These are phyloP conservation scores for Hortiboletus rubellus DNA, from an alignment of 1,284 basidiomycete genomes.

Conservation along the genomic window DNA sequence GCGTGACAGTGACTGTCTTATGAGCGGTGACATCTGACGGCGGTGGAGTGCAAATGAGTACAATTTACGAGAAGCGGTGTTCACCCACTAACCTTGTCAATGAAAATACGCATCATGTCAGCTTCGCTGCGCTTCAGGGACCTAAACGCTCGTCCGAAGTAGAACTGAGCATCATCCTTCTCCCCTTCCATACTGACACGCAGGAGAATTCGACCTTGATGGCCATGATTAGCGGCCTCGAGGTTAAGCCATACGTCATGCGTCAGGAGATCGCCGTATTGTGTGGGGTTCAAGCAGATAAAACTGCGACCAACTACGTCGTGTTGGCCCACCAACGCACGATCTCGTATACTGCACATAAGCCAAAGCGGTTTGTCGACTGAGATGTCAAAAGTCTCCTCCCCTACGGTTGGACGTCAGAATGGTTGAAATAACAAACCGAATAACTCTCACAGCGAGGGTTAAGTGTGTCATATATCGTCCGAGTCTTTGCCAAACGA, in stretches of 20 bases:
- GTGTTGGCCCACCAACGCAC: constrained; percentile 86
- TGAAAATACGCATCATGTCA: constrained; percentile 96
- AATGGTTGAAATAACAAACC: background rate
- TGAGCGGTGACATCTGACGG: constrained; percentile 87
- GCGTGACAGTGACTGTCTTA: constrained; percentile 87
- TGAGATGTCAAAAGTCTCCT: constrained; percentile 95
- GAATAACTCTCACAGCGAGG: constrained; percentile 74
- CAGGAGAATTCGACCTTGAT: constrained; percentile 79
- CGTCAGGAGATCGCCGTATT: constrained; percentile 86
- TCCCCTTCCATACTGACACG: constrained; percentile 98
- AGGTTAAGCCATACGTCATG: constrained; percentile 94
- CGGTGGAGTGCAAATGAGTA: background rate
- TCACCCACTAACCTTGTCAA: constrained; percentile 78
- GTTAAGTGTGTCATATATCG: constrained; percentile 88
- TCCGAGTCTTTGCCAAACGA: constrained; percentile 92
- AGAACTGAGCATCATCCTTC: constrained; percentile 97
- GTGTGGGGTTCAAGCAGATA: constrained; percentile 86
- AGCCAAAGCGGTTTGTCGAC: constrained; percentile 91
- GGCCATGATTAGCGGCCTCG: constrained; percentile 54
- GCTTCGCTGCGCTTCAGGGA: constrained; percentile 92
- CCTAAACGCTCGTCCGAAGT: constrained; percentile 95
- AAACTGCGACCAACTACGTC: constrained; percentile 92
- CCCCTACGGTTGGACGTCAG: constrained; percentile 56
- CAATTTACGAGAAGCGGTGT: background rate
- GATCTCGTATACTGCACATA: constrained; percentile 92